Base-by-base conservation (phyloP, 2,329 filamentous ascomycete species). In the Penicillium brasilianum region DNA sequence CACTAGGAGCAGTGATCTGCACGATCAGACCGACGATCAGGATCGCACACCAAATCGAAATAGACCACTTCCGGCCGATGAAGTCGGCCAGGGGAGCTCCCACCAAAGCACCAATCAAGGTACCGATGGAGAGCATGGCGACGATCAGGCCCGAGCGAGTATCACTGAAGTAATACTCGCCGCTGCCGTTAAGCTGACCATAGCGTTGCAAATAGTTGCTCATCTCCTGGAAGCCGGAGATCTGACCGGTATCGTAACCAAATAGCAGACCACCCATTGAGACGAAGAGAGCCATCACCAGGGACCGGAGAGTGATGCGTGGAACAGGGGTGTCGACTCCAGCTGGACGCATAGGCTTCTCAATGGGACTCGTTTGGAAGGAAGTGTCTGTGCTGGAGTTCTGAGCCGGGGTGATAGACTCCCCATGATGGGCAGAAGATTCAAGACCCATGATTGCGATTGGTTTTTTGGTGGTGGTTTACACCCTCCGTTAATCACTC, bases 261-360 rank as follows among this genome's bases (percentile, higher is more conserved):
- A 79, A 80, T n/a, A 81, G 74, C 18, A 81, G 73, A 51, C 79
- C 79, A 56, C 79, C 79, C 76, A 81, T 80, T 0, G 79, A 81
- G 44, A 81, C 77, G 55, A 81, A 76, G 16, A 79, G 66, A n/a
- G 75, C 77, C 78, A 81, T 78, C 53, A 74, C 57, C 36, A 77
- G 68, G 11, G 78, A 74, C 18, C 74, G 72, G 58, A 73, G 59
- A 14, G 78, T 81, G 30, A 81, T 57, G 4, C 68, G 63, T 13
- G 76, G 76, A 2, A 77, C 64, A 0, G 71, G 70, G 1, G 71
- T 73, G 55, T 77, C 71, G 37, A 76, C 63, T 0, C 66, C 69
- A 5, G 30, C 63, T 16, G 63, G 55, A 6, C 64, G 54, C 50
- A 60, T 49, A 4, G 69, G 69, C 63, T 74, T 72, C 28, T 72